Conservation (phyloP, 495 filamentous ascomycete species). For the Penicillium antarcticum region DNA sequence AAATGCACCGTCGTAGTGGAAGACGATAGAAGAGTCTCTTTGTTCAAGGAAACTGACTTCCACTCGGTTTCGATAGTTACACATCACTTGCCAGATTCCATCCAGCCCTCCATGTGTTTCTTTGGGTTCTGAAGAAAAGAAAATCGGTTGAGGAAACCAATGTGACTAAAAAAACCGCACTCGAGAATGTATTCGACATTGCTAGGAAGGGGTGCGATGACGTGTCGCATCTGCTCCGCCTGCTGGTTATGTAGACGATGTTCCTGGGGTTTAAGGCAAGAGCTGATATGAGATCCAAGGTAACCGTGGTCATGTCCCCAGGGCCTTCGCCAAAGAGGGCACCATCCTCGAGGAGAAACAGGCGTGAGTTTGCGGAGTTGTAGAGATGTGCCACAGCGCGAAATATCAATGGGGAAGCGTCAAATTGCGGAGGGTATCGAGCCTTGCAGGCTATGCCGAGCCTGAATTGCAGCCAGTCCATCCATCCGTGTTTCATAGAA, state of each 20-base stretch:
- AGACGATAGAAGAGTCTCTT: constrained; percentile 71
- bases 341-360: constrained; percentile 84
- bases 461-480: constrained; percentile 69
- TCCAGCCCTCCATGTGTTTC: too few species aligned
- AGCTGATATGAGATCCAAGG: constrained; percentile 63
- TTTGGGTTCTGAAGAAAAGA: too few species aligned
- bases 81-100: constrained; percentile 66
- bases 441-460: constrained; percentile 62
- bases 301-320: constrained; percentile 61
- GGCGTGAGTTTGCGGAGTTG: constrained; percentile 50
- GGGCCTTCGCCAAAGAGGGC: constrained; percentile 67
- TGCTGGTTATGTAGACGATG: constrained; percentile 80
- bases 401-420: constrained; percentile 63
- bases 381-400: constrained; percentile 59
- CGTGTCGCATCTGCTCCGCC: constrained; percentile 63
- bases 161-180: constrained; percentile 53
- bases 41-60: constrained; percentile 78
- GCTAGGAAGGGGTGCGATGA: constrained; percentile 58
- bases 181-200: constrained; percentile 80
- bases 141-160: too few species aligned
- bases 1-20: constrained; percentile 71
- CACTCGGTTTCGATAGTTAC: constrained; percentile 81
- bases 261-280: constrained; percentile 67
- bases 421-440: too few species aligned
- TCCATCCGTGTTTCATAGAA: too few species aligned